These are phyloP conservation scores for Retiboletus flavoniger DNA, from an alignment of 1,284 basidiomycete species.

Conservation along the genomic window DNA sequence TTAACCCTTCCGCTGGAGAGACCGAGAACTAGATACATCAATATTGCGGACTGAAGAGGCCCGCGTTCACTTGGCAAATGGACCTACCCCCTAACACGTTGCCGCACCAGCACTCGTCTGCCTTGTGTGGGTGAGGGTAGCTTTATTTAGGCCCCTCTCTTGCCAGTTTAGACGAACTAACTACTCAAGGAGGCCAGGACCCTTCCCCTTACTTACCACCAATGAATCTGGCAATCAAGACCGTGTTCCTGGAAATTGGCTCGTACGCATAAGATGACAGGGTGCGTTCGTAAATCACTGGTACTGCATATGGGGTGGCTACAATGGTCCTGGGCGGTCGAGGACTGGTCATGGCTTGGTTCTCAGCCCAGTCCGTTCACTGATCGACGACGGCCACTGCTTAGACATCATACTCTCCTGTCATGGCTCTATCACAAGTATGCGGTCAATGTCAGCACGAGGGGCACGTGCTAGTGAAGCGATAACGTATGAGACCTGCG, in stretches of 20 bases:
- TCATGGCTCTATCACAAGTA: background rate
- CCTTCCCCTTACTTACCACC: background rate
- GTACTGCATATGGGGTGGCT: background rate
- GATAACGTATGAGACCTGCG: conserved; percentile 26
- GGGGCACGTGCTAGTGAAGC: conserved; percentile 15
- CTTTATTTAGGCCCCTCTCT: background rate
- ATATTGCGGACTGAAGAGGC: background rate
- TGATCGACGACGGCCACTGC: background rate
- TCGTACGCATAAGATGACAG: background rate
- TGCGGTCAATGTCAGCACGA: conserved; percentile 1
- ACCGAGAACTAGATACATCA: background rate
- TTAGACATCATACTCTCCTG: background rate
- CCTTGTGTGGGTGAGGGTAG: background rate
- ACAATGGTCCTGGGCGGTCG: background rate
- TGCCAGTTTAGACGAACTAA: conserved; percentile 1
- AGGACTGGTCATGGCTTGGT: background rate
- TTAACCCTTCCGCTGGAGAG: background rate
- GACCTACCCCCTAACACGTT: background rate
- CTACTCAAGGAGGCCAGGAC: background rate
- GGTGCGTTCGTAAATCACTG: background rate
- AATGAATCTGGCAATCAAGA: background rate
- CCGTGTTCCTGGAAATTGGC: background rate
- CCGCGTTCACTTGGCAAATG: background rate
- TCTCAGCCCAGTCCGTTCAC: background rate
- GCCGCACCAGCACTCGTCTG: background rate